Evolutionary conservation across 305 asterid species (phyloP), one percentile per base, ranked within the genome.

Genomic region (Fraxinus xanthoxyloides): DNA sequence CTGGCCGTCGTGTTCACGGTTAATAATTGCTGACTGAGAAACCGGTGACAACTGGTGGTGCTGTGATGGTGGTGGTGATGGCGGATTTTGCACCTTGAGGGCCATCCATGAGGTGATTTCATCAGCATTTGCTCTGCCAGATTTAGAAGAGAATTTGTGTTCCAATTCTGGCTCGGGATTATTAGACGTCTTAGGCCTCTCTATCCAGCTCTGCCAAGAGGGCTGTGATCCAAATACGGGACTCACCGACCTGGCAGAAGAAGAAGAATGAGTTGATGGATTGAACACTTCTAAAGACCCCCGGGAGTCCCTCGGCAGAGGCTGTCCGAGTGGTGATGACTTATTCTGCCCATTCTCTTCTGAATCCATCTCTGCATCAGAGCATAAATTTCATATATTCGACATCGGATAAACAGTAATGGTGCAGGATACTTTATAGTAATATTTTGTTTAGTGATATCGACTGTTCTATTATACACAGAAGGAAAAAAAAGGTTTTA

Each of bases 201-300:
- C 77, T 1, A 24, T 73, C 93, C 97, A 85, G 79, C 81, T 88
- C 79, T 89, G 82, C 93, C 94, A 90, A 19, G 94, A 51, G 9
- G 90, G 85, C 26, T 86, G 89, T 7, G 92, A 69, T 4, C 92
- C 90, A 88, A 84, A 90, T 4, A 78, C 87, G 0, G 95, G 90
- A 24, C 80, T 84, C 5, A 81, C 43, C 10, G 87, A 85, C 32
- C 85, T 83, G 51, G 90, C 15, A 17, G 85, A 69, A 31, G 87
- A 24, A 21, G 87, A 36, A 9, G 91, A 26, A 82, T 72, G 24
- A 38, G 88, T 77, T 23, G 94, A 85, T 0, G 98, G 99, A 76
- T 91, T 94, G 90, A 95, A 95, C 1, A 95, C 97, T 77, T 95
- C 99, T 5, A 95, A 87, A 0, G 99, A 95, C 9, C 97, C 98